Conservation (phyloP, 495 filamentous ascomycete genomes). For the Lepraria neglecta region DNA sequence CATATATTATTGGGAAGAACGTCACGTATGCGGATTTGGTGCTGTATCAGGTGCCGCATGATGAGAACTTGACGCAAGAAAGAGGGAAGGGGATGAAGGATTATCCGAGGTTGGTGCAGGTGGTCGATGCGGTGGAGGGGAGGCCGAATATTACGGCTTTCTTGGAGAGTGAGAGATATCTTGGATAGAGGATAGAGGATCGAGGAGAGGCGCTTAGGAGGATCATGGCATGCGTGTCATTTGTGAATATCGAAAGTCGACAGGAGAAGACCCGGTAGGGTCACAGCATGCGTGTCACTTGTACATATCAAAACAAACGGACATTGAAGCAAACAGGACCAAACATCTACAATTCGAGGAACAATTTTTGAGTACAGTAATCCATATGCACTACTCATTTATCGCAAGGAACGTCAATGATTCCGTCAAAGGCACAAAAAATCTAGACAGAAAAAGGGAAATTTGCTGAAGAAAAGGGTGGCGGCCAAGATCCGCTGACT, state of each 20-base stretch:
- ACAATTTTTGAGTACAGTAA: neutral
- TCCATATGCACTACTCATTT: accelerated
- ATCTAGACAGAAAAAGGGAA: too few relatives aligned
- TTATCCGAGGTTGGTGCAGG: constrained; percentile 29
- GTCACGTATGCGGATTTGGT: constrained; percentile 33
- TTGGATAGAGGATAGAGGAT: constrained; percentile 14
- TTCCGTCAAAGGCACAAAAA: neutral
- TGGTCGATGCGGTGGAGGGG: constrained; percentile 31
- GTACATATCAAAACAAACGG: too few relatives aligned
- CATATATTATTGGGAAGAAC: constrained; percentile 26
- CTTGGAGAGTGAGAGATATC: constrained; percentile 30
- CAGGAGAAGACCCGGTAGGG: neutral
- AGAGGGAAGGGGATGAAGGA: constrained; percentile 29
- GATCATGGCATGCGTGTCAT: neutral
- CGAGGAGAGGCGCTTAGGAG: too few relatives aligned
- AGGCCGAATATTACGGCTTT: constrained; percentile 30
- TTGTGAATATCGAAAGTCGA: neutral
- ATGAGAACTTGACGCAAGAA: constrained; percentile 30
- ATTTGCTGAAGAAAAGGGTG: too few relatives aligned
- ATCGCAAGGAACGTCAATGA: neutral
- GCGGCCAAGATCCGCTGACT: too few relatives aligned
- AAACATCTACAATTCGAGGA: too few relatives aligned
- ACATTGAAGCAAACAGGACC: too few relatives aligned
- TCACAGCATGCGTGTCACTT: too few relatives aligned
- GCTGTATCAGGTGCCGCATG: constrained; percentile 30